Percentiles rank a stretch among this genome's conserved stretches.
These are phyloP conservation scores for Anthracocystis setariae DNA, from an alignment of 1,284 basidiomycete species.

Conservation along the genomic window DNA sequence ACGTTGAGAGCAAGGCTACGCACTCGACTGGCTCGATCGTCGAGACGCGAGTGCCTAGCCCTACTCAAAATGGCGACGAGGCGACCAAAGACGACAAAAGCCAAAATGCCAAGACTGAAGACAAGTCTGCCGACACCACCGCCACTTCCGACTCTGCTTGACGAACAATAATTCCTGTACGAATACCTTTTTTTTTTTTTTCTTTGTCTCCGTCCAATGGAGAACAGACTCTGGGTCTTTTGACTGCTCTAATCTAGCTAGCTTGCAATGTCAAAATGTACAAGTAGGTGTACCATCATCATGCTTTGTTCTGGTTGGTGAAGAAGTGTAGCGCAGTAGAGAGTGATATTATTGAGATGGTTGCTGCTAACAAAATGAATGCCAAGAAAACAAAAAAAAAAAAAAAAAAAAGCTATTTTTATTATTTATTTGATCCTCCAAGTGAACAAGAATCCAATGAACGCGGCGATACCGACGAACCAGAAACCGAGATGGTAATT, in stretches of 20 bases:
- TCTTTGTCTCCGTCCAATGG: no score
- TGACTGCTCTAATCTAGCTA: background rate
- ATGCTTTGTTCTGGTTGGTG: no score
- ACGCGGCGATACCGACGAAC: slow-evolving; percentile 59
- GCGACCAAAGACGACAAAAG: background rate
- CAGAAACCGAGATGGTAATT: slow-evolving; percentile 65
- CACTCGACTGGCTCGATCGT: slow-evolving; percentile 22
- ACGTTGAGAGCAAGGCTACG: slow-evolving; percentile 37
- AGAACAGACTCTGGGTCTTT: no score
- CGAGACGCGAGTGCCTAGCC: slow-evolving; percentile 29
- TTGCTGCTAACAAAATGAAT: no score
- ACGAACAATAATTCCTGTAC: background rate
- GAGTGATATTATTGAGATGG: no score
- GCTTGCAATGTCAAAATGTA: no score
- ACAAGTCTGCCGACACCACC: slow-evolving; percentile 9
- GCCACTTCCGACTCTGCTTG: slow-evolving; percentile 5
- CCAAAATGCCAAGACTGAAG: slow-evolving; percentile 14
- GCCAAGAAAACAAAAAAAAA: no score
- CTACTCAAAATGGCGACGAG: slow-evolving; percentile 26
- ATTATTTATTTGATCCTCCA: slow-evolving; percentile 38
- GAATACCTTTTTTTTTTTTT: slow-evolving; percentile 1
- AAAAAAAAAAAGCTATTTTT: no score
- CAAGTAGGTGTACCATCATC: no score
- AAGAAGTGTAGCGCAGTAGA: no score
- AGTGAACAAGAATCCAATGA: slow-evolving; percentile 53